A percentile compares a stretch with the other conserved stretches of the same genome.
Evolutionary conservation across 1,284 basidiomycete genomes (phyloP).

Genomic region (Malassezia dermatis): DNA sequence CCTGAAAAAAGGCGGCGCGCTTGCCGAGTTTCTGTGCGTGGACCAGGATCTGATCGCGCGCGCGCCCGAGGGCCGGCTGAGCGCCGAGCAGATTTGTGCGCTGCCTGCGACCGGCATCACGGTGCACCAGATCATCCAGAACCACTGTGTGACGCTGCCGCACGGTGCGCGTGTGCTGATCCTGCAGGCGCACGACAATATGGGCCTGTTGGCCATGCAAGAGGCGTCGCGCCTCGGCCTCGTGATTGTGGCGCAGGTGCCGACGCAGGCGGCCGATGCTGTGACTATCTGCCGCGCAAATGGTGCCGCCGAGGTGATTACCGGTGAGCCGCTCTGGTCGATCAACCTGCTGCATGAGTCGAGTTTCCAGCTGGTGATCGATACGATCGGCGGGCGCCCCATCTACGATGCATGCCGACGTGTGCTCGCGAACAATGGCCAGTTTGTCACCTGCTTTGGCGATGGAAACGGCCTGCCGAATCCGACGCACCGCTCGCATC

Average conservation of each 20-base stretch:
- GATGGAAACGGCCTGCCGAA: conserved; percentile 42
- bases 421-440: conserved; percentile 47
- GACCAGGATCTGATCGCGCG: conserved; percentile 47
- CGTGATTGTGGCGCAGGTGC: conserved; percentile 49
- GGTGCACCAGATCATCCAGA: conserved; percentile 48
- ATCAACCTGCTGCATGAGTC: conserved; percentile 49
- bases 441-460: conserved; percentile 46
- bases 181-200: conserved; percentile 49
- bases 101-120: conserved; percentile 48
- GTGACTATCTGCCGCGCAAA: conserved; percentile 46
- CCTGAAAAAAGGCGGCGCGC: conserved; percentile 46
- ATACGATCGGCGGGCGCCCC: conserved; percentile 42
- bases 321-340: conserved; percentile 49
- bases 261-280: conserved; percentile 42
- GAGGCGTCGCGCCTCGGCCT: conserved; percentile 47
- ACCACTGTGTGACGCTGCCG: conserved; percentile 45
- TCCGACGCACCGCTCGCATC: conserved; percentile 40
- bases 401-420: conserved; percentile 50
- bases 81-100: conserved; percentile 49
- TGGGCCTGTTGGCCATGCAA: conserved; percentile 49
- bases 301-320: conserved; percentile 49
- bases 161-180: conserved; percentile 48
- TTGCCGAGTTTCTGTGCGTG: conserved; percentile 49
- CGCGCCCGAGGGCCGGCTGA: conserved; percentile 46
- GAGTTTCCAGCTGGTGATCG: conserved; percentile 48